phyloP scores from a whole-genome alignment of 2,329 filamentous ascomycete species.

The Colletotrichum sp. region DNA sequence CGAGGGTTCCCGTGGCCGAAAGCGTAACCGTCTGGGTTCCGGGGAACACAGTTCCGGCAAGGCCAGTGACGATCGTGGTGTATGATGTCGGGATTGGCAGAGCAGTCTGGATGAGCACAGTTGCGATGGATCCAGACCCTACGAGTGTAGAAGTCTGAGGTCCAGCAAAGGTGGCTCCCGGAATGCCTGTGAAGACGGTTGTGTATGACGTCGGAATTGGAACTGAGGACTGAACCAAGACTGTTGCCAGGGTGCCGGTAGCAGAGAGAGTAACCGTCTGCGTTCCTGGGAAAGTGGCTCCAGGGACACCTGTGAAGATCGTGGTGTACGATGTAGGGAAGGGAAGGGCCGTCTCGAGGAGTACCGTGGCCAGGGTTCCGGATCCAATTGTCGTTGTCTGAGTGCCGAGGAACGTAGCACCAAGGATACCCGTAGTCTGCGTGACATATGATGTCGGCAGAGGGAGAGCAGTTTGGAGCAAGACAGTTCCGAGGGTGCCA shows the following conservation, averaged over 20 bases:
- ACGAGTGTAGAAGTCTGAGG: background rate
- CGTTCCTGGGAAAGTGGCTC: background rate
- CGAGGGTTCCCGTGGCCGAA: background rate
- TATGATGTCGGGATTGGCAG: background rate
- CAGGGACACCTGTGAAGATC: background rate
- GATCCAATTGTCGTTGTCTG: background rate
- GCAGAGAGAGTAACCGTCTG: background rate
- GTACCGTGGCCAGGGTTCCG: background rate
- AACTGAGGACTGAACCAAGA: background rate
- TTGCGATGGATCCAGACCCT: background rate
- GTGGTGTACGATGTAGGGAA: background rate
- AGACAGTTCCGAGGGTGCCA: background rate
- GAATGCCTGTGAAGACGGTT: background rate
- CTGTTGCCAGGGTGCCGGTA: background rate
- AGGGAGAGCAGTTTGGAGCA: background rate
- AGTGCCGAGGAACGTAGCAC: background rate
- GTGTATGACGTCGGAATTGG: constrained; percentile 5
- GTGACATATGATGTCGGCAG: background rate
- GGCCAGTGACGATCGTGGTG: background rate
- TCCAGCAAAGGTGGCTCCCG: background rate
- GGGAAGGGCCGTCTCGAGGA: constrained; percentile 2
- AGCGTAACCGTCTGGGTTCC: background rate
- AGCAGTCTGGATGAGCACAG: background rate
- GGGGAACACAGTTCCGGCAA: background rate
- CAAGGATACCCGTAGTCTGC: background rate